Conservation (phyloP, 176 grass and related monocot genomes). For the Alloteropsis semialata region DNA sequence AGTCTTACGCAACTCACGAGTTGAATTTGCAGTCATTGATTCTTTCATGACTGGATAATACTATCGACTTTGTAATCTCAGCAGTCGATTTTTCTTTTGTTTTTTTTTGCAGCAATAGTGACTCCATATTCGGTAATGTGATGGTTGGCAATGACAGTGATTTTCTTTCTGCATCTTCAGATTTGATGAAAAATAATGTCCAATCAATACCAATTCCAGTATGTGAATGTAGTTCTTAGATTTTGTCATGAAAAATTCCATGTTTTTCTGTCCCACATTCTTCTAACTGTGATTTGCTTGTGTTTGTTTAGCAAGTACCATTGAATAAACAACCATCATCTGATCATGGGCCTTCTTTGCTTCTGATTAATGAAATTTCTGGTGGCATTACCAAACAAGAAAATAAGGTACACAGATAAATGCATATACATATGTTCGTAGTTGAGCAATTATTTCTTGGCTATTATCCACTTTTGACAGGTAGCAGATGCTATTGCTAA, state of each 20-base stretch:
- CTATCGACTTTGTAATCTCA: constrained; percentile 14
- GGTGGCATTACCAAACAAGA: constrained; percentile 44
- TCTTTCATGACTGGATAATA: neutral
- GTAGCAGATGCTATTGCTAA: constrained; percentile 46
- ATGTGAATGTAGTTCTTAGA: constrained; percentile 25
- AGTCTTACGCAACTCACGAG: constrained; percentile 7
- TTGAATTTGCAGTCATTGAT: constrained; percentile 9
- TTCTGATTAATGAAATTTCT: constrained; percentile 47
- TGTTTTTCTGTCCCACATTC: neutral
- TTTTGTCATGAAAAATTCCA: constrained; percentile 19
- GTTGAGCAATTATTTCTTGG: constrained; percentile 26
- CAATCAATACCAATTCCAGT: constrained; percentile 64
- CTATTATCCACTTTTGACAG: constrained; percentile 50
- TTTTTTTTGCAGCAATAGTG: constrained; percentile 57
- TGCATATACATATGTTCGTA: constrained; percentile 20
- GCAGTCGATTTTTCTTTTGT: constrained; percentile 16
- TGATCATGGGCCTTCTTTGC: constrained; percentile 51
- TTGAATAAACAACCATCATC: constrained; percentile 56
- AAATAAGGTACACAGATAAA: constrained; percentile 60
- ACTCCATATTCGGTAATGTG: constrained; percentile 75
- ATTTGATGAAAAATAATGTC: constrained; percentile 56
- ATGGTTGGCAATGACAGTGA: constrained; percentile 59
- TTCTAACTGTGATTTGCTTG: constrained; percentile 18
- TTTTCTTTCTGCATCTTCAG: constrained; percentile 62
- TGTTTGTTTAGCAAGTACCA: constrained; percentile 44